Percentiles rank a stretch among this genome's conserved stretches.
phyloP scores from a whole-genome alignment of 2,329 filamentous ascomycete genomes.

The Leptosphaerulina australis region DNA sequence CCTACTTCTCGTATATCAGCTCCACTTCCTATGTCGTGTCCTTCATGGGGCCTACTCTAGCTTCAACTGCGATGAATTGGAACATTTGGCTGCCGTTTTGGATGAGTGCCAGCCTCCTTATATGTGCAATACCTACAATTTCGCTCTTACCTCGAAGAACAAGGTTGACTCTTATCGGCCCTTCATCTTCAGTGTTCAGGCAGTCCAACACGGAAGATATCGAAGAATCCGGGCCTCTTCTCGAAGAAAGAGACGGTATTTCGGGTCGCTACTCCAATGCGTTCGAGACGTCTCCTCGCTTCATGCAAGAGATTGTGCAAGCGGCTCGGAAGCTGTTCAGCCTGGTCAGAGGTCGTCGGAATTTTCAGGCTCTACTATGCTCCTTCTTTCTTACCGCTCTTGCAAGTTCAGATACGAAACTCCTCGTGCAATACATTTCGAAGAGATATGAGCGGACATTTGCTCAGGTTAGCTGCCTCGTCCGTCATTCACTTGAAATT shows the following conservation, averaged over 20 bases:
- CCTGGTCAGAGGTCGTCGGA: slow-evolving; percentile 34
- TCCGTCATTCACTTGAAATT: background rate
- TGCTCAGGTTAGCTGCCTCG: slow-evolving; percentile 28
- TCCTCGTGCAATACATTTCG: slow-evolving; percentile 49
- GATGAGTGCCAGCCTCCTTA: slow-evolving; percentile 39
- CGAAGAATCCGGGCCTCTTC: slow-evolving; percentile 34
- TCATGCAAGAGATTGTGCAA: slow-evolving; percentile 23
- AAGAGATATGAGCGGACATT: slow-evolving; percentile 49
- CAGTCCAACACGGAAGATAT: background rate
- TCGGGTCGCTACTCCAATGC: slow-evolving; percentile 29
- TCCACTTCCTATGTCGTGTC: slow-evolving; percentile 44
- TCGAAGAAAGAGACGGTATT: slow-evolving; percentile 19
- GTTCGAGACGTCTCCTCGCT: slow-evolving; percentile 28
- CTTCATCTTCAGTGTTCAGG: background rate
- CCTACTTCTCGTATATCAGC: slow-evolving; percentile 46
- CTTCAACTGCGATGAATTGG: slow-evolving; percentile 43
- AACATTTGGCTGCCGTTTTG: slow-evolving; percentile 48
- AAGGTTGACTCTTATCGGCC: background rate
- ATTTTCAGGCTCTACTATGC: slow-evolving; percentile 43
- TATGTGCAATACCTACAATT: slow-evolving; percentile 37
- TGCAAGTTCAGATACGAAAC: slow-evolving; percentile 48
- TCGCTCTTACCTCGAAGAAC: slow-evolving; percentile 21
- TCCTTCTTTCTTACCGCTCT: slow-evolving; percentile 47
- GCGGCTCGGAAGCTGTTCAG: slow-evolving; percentile 26
- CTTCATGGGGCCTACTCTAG: slow-evolving; percentile 45